Percentiles rank a stretch among this genome's conserved stretches.
Conservation (phyloP, 139 green algal species). For the Chlorella sp. region DNA sequence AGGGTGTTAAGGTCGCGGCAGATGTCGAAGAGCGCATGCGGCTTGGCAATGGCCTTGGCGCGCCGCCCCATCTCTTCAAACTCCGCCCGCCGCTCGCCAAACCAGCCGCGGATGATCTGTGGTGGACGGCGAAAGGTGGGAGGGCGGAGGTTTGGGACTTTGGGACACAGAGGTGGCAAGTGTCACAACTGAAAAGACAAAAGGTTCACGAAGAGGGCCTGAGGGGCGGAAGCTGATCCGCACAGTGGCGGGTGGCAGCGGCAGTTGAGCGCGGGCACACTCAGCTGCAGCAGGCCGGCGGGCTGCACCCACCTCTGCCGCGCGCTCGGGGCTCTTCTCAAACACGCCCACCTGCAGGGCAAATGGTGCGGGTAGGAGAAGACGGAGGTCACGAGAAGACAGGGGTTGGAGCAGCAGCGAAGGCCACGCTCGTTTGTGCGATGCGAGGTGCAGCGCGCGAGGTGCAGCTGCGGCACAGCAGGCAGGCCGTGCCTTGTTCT, state of each 20-base stretch:
- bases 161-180: too few relatives aligned
- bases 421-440: too few relatives aligned
- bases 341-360: conserved; percentile 47
- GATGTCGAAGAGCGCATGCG: conserved; percentile 77
- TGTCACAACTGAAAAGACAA: too few relatives aligned
- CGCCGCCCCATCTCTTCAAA: conserved; percentile 65
- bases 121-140: neutral
- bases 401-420: too few relatives aligned
- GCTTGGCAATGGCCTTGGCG: conserved; percentile 66
- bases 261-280: neutral
- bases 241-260: too few relatives aligned
- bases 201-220: too few relatives aligned
- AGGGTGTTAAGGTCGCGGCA: conserved; percentile 67
- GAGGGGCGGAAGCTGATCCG: too few relatives aligned
- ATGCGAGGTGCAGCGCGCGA: too few relatives aligned
- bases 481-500: conserved; percentile 48
- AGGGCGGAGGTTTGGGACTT: too few relatives aligned
- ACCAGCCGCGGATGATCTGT: conserved; percentile 67
- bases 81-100: conserved; percentile 48
- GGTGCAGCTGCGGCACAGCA: too few relatives aligned
- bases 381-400: too few relatives aligned
- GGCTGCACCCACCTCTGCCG: conserved; percentile 12
- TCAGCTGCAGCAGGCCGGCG: neutral
- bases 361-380: neutral
- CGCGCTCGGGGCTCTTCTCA: conserved; percentile 37